Conservation (phyloP, 768 basidiomycete species). For the Amanita jacksonii region DNA sequence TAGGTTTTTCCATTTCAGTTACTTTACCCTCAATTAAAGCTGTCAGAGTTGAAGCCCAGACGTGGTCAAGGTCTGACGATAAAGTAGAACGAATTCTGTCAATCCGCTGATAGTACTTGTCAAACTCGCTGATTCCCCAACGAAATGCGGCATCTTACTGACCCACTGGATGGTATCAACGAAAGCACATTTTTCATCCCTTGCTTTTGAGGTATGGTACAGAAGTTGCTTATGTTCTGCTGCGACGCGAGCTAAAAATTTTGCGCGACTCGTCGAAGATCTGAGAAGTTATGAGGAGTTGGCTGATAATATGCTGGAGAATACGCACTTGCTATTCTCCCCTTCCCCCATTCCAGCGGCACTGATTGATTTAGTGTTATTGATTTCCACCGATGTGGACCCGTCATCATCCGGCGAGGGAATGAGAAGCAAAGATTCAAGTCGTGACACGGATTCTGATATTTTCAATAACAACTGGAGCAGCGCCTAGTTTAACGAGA, state of each 20-base stretch:
- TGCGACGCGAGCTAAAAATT: constrained; percentile 78
- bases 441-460: constrained; percentile 81
- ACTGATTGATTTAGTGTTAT: constrained; percentile 23
- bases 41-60: constrained; percentile 58
- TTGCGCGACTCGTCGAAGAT: constrained; percentile 54
- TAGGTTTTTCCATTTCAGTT: constrained; percentile 57
- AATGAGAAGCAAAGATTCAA: constrained; percentile 80
- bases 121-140: constrained; percentile 4
- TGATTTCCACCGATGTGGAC: constrained; percentile 24
- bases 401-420: constrained; percentile 39
- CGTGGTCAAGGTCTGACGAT: constrained; percentile 75
- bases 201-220: constrained; percentile 82
- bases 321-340: constrained; percentile 32
- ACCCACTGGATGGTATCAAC: constrained; percentile 85
- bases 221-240: constrained; percentile 87
- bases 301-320: background rate
- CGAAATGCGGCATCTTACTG: constrained; percentile 19
- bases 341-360: constrained; percentile 28
- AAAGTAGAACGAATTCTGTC: constrained; percentile 78
- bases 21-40: constrained; percentile 39
- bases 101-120: constrained; percentile 42
- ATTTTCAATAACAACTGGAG: constrained; percentile 85
- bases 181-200: constrained; percentile 65
- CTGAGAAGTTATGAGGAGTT: constrained; percentile 22
- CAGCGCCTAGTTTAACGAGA: constrained; percentile 43